Evolutionary conservation across 148 eudicot species (phyloP), one percentile per base, ranked within the genome.

Genomic region (Nepenthes gracilis): DNA sequence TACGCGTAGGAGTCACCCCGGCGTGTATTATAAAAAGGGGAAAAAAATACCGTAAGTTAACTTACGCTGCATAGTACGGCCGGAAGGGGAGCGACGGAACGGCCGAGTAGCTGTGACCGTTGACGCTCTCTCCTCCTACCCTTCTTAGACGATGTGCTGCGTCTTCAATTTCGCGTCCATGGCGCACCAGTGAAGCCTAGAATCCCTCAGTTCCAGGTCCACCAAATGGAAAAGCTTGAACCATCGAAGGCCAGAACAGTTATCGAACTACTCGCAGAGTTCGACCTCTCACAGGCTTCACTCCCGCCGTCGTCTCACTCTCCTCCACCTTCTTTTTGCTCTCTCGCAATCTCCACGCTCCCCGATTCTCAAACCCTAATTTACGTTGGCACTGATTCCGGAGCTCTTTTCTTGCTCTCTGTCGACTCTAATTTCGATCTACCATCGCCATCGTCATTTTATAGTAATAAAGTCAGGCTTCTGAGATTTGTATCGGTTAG

Each of bases 211-310:
- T 23, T 23, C 23, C 23, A 23, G 23, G 23, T 23, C 23, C 23
- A 23, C 23, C 23, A 23, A 45, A 87, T 87, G 95, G 85, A 85
- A 59, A 87, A 84, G 75, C 60, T 77, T 50, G 76, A 77, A 23
- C 67, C 60, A 12, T 67, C 78, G 12, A 75, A 75, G 45, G 12
- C 83, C 4, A 81, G 85, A 52, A 72, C 74, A 23, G 65, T 88
- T 5, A 47, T 88, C 37, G 83, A 85, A 67, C 78, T 72, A 32
- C 36, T 85, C 48, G 62, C 87, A 10, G 73, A 81, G 40, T 79
- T 86, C 71, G 83, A 79, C 61, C 75, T 75, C 67, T 1, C 84
- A 1, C 70, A 51, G 67, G 75, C 60, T 70, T 80, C 77, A 63
- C 64, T 58, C 56, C 72, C 74, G 8, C 73, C 83, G 6, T 63